Base-by-base conservation (phyloP, 768 basidiomycete genomes). In the Phylloporus scabripes region DNA sequence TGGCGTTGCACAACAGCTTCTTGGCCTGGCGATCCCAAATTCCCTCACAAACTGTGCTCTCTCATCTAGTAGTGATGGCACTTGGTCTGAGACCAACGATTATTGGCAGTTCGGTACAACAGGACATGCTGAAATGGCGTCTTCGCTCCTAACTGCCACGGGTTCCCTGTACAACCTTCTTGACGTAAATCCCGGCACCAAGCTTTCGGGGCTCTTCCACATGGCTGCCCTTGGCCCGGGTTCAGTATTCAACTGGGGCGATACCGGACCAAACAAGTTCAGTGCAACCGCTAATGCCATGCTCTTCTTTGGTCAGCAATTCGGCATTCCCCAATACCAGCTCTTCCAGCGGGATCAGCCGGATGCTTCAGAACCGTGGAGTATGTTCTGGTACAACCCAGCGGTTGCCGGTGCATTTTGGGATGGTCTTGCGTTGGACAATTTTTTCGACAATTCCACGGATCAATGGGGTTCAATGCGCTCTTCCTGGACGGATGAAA, bases 31-130 rank as follows among this genome's bases (percentile, higher is more conserved):
- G 14, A 70, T 93, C 37, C 63, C 77, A 48, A 92, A 89, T 64
- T 92, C 92, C 14, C 74, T 81, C 46, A 57, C 71, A 48, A 90
- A 91, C 64, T 98, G 96, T 65, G 85, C 77, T 4, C 53, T 70
- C 17, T 85, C 75, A 18, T 69, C 77, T 14, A 74, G 73, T 12
- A 64, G 72, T 29, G 93, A 96, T 61, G 94, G 95, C 14, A 85
- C 90, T 15, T 97, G 95, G 93, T 72, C 80, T 20, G 96, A 99
- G 69, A 96, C 93, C 0, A 76, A 89, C 31, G 90, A 98, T 68
- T 95, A 92, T 62, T 93, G 91, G 90, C 91, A 90, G 68, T 97
- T 95, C 58, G 94, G 92, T 63, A 89, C 85, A 32, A 94, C 90
- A 7, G 91, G 81, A 14, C 85, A 87, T 60, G 91, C 92, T 4